These are phyloP conservation scores for Saccharomycopsis hybrid DNA, from an alignment of 1,139 yeast species.

Conservation along the genomic window DNA sequence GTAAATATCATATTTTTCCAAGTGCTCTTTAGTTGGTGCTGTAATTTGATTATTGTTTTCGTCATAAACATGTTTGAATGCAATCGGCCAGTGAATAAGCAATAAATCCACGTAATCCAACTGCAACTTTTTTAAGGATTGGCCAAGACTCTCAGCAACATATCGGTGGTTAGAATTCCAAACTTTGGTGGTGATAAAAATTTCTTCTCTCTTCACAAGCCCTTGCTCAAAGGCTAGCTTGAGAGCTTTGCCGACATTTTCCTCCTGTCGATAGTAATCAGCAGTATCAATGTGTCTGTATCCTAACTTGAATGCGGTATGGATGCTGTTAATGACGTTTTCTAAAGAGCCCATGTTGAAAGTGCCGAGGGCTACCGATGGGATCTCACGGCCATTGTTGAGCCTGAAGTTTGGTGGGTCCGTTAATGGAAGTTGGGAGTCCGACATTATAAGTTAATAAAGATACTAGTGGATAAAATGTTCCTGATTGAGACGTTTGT, in stretches of 20 bases:
- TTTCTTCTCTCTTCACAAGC: conserved; percentile 59
- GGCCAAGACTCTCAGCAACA: no score
- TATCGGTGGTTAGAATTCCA: conserved; percentile 67
- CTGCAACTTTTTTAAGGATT: conserved; percentile 43
- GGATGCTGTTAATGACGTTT: conserved; percentile 50
- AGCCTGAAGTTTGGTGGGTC: conserved; percentile 55
- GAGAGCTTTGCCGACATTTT: conserved; percentile 58
- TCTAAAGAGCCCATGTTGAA: conserved; percentile 63
- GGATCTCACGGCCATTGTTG: conserved; percentile 56
- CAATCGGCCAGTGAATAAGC: conserved; percentile 60
- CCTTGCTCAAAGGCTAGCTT: conserved; percentile 55
- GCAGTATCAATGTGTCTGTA: conserved; percentile 80
- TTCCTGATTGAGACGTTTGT: no score
- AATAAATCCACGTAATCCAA: conserved; percentile 65
- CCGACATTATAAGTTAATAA: no score
- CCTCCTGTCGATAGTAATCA: conserved; percentile 58
- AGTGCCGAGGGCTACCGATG: conserved; percentile 59
- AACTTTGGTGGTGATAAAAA: conserved; percentile 76
- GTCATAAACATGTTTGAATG: conserved; percentile 23
- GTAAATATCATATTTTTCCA: conserved; percentile 19
- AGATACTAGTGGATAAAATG: no score
- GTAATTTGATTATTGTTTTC: conserved; percentile 27
- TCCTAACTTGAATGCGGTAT: conserved; percentile 59
- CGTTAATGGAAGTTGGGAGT: no score
- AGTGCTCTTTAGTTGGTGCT: conserved; percentile 15